Evolutionary conservation across 352 stramenopile genomes (phyloP), one percentile per base, ranked within the genome.

Genomic region (Globisporangium irregulare): DNA sequence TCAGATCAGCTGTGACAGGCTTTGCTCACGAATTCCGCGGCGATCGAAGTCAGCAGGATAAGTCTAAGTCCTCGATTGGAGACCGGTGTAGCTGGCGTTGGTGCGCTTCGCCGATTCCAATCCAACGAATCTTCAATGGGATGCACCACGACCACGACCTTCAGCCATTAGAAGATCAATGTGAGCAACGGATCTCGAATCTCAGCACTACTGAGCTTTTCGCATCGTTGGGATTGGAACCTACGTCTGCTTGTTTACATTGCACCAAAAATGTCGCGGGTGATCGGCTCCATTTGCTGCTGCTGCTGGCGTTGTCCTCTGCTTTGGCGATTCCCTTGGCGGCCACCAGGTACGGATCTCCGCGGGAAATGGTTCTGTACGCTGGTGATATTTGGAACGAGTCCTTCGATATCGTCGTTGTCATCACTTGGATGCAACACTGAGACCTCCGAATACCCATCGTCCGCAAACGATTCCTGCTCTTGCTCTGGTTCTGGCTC

Each of bases 371-470:
- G 34, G n/a, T 9, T 62, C 38, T 24, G 55, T 14, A 72, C 51
- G 27, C 67, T 74, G 29, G 67, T 70, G 22, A 76, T 62, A 41
- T 71, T 71, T 2, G 73, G 63, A 25, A 84, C 77, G 7, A 87
- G 75, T 24, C 74, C 71, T 68, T 87, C 79, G 27, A 87, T 87
- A 38, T 87, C 79, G 29, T 70, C 68, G 60, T 71, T 75, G 57
- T 64, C 67, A 15, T 58, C 34, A 46, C 62, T 67, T 29, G 69
- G 78, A 36, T 77, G 65, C 22, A 84, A 55, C 62, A 86, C 65
- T 15, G 78, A 83, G 20, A 84, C 66, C 67, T 80, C 70, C 2
- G 76, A 68, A 36, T 66, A 32, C 7, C 43, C 34, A 20, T 59
- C 61, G 22, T 65, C 41, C 18, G n/a, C 15, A n/a, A 34, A 57